Percentiles rank a stretch among this genome's conserved stretches.
These are phyloP conservation scores for Sporopachydermia cereana DNA, from an alignment of 1,139 yeast species.

Conservation along the genomic window DNA sequence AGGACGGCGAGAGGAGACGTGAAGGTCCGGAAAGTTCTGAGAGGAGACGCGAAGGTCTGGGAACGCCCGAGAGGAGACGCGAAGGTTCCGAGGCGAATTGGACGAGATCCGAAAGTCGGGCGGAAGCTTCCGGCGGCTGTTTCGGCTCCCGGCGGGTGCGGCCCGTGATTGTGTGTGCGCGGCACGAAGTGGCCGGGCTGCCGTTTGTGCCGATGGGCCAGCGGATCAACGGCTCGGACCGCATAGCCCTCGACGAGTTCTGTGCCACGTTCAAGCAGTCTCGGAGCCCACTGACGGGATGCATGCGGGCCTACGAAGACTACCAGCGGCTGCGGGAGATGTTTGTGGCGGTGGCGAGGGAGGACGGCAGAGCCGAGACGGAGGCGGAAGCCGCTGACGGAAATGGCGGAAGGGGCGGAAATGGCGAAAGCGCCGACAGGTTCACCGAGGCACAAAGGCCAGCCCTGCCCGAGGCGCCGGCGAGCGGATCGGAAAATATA, in stretches of 20 bases:
- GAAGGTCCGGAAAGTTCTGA: too few species aligned
- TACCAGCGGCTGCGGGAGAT: not conserved
- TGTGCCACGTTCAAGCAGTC: slow-evolving; percentile 18
- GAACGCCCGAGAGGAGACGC: too few species aligned
- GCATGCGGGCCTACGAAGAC: not conserved
- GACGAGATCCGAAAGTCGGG: too few species aligned
- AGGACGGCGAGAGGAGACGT: too few species aligned
- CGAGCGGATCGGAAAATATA: too few species aligned
- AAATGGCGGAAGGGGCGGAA: not conserved
- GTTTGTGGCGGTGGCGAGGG: not conserved
- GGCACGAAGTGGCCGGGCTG: slow-evolving; percentile 22
- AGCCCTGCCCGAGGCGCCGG: too few species aligned
- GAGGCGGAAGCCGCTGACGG: not conserved
- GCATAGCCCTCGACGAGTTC: slow-evolving; percentile 22
- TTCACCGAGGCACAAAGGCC: too few species aligned
- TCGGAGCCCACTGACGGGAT: slow-evolving; percentile 15
- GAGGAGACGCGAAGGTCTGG: too few species aligned
- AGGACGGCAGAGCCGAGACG: not conserved
- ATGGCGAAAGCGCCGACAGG: too few species aligned
- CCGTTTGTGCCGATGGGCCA: slow-evolving; percentile 15
- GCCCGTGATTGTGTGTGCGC: slow-evolving; percentile 34
- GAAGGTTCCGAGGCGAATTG: too few species aligned
- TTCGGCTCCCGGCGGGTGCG: slow-evolving; percentile 9
- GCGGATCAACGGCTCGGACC: slow-evolving; percentile 16
- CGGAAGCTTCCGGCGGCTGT: too few species aligned